Evolutionary conservation across 495 filamentous ascomycete genomes (phyloP), one percentile per base, ranked within the genome.

Genomic region (Articulospora tetracladia): DNA sequence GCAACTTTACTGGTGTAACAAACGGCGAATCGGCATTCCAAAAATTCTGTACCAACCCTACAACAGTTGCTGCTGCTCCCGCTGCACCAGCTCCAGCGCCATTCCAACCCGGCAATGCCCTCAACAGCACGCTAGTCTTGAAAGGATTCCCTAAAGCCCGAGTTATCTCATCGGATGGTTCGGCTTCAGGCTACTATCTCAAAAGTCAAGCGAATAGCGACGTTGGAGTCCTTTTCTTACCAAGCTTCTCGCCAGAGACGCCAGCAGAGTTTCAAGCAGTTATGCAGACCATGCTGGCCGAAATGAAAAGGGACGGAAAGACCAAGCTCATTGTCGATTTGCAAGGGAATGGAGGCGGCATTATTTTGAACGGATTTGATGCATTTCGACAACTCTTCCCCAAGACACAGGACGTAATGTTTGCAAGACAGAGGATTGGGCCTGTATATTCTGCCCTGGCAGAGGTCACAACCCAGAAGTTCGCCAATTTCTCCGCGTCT

Each of bases 321-420:
- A 60, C 46, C 8, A 70, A 70, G 49, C 32, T 68, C 25, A 67
- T 72, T 34, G 62, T 72, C 28, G 70, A 72, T 54, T 47, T 70
- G 27, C 68, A 66, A 46, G 55, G 36, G 20, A 70, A 72, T 62
- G 70, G 70, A 36, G 70, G 70, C 15, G 70, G 70, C 11, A 61
- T 62, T 34, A 53, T 72, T 26, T 28, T 70, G 19, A 60, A 68
- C 4, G 70, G 68, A n/a, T 68, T 69, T 57, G 68, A 70, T 28
- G 60, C 55, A 19, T 72, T 69, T 52, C 54, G 62, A 34, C 68
- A 72, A 63, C 65, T 72, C 62, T 72, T 72, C 55, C 70, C 70
- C 3, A 68, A 20, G 62, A 58, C 4, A 58, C 64, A 36, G 55
- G 58, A 22, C 62, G 61, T 25, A 60, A 67, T 46, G 57, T 60